phyloP scores from a whole-genome alignment of 2,329 filamentous ascomycete genomes.

The Fusarium miscanthi region DNA sequence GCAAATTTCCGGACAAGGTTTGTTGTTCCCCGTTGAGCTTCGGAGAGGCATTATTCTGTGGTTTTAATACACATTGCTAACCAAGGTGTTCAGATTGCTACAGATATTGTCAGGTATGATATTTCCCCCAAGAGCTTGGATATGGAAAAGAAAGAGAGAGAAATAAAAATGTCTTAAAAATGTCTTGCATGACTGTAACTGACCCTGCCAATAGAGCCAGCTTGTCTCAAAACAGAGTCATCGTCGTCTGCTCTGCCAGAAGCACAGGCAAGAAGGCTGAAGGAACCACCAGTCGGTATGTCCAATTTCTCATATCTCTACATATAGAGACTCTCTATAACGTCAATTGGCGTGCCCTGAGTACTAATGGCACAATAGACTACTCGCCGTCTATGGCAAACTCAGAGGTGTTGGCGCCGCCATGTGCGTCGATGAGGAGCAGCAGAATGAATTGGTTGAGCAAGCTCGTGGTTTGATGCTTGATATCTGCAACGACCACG shows the following conservation, averaged over 20 bases:
- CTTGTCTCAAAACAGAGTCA: conserved; percentile 78
- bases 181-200: conserved; percentile 31
- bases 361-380: conserved; percentile 48
- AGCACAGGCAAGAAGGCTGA: conserved; percentile 95
- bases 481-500: conserved; percentile 85
- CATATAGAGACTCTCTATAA: background rate
- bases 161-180: conserved; percentile 14
- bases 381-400: conserved; percentile 70
- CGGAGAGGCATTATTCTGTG: conserved; percentile 7
- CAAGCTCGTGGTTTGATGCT: conserved; percentile 80
- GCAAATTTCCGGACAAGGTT: conserved; percentile 85
- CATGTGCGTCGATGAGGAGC: conserved; percentile 63
- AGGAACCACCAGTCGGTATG: conserved; percentile 94
- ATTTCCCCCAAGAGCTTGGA: background rate
- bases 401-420: conserved; percentile 65
- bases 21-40: conserved; percentile 43
- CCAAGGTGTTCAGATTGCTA: conserved; percentile 50
- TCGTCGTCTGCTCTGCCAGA: conserved; percentile 94
- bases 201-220: conserved; percentile 51
- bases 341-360: background rate
- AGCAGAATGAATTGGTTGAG: conserved; percentile 63
- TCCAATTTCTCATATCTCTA: conserved; percentile 34
- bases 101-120: conserved; percentile 57
- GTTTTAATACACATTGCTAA: conserved; percentile 16
- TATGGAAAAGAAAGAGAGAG: background rate